These are phyloP conservation scores for Eucalyptus tenuipes DNA, from an alignment of 345 rosid genomes.

Conservation along the genomic window DNA sequence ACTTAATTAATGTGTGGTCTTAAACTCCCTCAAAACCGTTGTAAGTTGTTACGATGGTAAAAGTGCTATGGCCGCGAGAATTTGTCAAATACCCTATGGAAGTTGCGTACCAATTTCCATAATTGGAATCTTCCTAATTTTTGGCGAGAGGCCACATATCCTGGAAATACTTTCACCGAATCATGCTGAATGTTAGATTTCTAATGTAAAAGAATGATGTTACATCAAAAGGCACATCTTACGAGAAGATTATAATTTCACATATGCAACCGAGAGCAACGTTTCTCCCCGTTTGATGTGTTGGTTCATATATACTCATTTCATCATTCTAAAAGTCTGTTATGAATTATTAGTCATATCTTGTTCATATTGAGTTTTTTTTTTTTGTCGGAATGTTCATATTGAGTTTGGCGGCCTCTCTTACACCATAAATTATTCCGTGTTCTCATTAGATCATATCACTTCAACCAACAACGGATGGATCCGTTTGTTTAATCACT, in stretches of 20 bases:
- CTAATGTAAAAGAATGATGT: neutral
- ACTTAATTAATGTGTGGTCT: neutral
- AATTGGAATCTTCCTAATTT: neutral
- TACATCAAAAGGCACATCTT: neutral
- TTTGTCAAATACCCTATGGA: neutral
- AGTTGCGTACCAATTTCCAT: neutral
- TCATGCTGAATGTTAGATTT: rapidly evolving
- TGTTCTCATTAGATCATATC: neutral
- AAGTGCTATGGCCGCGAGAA: neutral
- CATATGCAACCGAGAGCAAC: neutral
- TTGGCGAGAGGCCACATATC: neutral
- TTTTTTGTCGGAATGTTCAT: no score
- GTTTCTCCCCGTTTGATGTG: rapidly evolving
- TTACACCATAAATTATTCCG: rapidly evolving
- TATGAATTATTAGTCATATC: neutral
- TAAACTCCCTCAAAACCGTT: neutral
- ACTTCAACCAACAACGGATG: rapidly evolving
- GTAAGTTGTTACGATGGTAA: neutral
- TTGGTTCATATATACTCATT: neutral
- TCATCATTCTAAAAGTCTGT: neutral
- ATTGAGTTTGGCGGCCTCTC: neutral
- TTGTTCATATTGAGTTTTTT: no score
- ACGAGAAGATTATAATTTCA: neutral
- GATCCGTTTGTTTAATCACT: neutral
- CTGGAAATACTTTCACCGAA: rapidly evolving